Evolutionary conservation across 2,329 filamentous ascomycete genomes (phyloP).

Genomic region (Scedosporium aurantiacum): DNA sequence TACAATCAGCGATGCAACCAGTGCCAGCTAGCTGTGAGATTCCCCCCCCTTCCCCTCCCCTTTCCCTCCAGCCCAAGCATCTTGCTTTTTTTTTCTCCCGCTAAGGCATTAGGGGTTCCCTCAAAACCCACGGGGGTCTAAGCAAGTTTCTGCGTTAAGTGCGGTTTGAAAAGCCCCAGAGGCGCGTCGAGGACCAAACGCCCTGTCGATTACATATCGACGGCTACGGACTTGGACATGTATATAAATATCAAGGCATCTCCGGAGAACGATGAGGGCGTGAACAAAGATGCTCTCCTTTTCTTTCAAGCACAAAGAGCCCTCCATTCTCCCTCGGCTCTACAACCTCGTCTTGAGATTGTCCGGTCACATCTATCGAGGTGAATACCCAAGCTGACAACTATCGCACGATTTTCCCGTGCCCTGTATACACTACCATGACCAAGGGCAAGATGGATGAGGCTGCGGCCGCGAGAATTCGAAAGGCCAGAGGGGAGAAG

Average conservation of each 20-base stretch:
- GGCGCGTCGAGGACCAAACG: background rate
- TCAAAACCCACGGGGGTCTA: background rate
- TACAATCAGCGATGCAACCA: too few species aligned
- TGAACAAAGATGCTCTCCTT: too few species aligned
- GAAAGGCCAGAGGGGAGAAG: conserved; percentile 27
- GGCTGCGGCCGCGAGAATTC: conserved; percentile 28
- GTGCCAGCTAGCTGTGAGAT: too few species aligned
- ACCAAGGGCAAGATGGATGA: conserved; percentile 28
- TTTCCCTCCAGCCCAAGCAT: background rate
- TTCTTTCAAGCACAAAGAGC: background rate
- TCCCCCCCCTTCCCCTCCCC: background rate
- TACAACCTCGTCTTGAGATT: too few species aligned
- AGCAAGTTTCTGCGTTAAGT: background rate
- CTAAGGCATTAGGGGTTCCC: background rate
- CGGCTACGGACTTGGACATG: background rate
- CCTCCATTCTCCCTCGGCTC: background rate
- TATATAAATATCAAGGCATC: background rate
- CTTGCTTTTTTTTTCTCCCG: too few species aligned
- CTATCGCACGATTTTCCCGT: background rate
- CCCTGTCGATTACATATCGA: background rate
- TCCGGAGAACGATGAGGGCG: background rate
- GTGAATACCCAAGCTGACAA: background rate
- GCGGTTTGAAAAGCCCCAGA: background rate
- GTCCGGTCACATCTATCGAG: too few species aligned
- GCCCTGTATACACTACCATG: conserved; percentile 8